Evolutionary conservation across 106 monocot genomes (phyloP).

Genomic region (Phalaenopsis aphrodite): DNA sequence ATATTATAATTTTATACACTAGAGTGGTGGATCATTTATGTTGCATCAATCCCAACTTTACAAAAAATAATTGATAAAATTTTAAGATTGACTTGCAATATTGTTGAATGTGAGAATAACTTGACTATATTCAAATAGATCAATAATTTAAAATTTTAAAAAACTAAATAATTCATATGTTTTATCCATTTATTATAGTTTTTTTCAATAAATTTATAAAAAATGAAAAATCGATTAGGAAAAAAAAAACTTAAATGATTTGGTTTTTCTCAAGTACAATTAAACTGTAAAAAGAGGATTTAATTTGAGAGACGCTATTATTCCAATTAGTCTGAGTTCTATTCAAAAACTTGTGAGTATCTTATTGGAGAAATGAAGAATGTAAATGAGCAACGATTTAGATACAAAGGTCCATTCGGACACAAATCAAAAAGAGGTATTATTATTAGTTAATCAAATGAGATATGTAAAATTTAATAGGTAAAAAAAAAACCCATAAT

Average conservation of each 20-base stretch:
- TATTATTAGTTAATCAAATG: not conserved
- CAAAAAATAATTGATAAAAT: not conserved
- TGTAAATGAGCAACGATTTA: not conserved
- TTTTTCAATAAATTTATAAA: not conserved
- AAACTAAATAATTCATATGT: not conserved
- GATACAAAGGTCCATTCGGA: not conserved
- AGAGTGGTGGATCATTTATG: not conserved
- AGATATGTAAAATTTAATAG: not conserved
- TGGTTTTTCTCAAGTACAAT: not conserved
- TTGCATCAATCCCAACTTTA: not conserved
- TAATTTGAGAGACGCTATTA: not conserved
- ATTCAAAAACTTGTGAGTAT: not conserved
- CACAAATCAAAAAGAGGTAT: not conserved
- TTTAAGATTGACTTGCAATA: not conserved
- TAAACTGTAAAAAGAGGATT: not conserved
- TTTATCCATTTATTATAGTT: not conserved
- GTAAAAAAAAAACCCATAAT: not conserved
- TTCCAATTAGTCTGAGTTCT: not conserved
- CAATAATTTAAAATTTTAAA: not conserved
- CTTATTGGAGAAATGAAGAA: not conserved
- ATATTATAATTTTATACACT: not conserved
- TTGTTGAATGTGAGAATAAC: not conserved
- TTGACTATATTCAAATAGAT: not conserved
- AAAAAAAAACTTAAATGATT: not conserved
- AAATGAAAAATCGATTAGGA: not conserved